A percentile compares a stretch with the other conserved stretches of the same genome.
Conservation (phyloP, 495 filamentous ascomycete species). For the Tuber calosporum region DNA sequence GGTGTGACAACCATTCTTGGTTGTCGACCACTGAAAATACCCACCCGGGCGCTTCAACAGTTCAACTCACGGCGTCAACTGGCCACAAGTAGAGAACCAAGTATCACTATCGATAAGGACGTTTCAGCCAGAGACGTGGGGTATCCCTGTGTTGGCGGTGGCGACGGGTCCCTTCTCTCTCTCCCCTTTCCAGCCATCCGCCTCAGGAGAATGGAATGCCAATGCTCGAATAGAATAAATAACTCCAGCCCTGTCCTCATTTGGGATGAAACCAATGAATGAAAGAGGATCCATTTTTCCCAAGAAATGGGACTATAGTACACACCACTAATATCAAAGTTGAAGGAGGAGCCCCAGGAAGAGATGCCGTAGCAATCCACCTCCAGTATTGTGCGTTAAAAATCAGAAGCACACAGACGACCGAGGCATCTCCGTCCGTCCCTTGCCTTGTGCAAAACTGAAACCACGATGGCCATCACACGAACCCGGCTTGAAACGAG, state of each 20-base stretch:
- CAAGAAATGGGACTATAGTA: background rate
- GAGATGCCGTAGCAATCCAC: background rate
- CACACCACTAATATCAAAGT: background rate
- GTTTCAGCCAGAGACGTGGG: background rate
- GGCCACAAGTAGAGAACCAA: background rate
- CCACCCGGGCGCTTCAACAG: background rate
- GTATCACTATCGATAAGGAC: slow-evolving; percentile 4
- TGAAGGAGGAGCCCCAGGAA: background rate
- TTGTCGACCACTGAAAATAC: background rate
- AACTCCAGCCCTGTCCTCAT: background rate
- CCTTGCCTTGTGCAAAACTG: background rate
- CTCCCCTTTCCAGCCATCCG: background rate
- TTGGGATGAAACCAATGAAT: background rate
- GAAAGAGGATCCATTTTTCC: background rate
- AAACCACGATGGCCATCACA: background rate
- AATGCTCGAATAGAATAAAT: background rate
- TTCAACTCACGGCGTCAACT: slow-evolving; percentile 2
- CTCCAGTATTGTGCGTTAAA: background rate
- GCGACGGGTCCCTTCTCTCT: background rate
- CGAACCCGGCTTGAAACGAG: background rate
- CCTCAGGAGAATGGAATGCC: background rate
- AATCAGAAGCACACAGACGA: background rate
- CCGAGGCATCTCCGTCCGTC: background rate
- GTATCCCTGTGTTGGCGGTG: background rate
- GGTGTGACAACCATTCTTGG: background rate